A percentile compares a stretch with the other conserved stretches of the same genome.
These are phyloP conservation scores for Reticulascus tulasneorum DNA, from an alignment of 2,329 filamentous ascomycete genomes.

Conservation along the genomic window DNA sequence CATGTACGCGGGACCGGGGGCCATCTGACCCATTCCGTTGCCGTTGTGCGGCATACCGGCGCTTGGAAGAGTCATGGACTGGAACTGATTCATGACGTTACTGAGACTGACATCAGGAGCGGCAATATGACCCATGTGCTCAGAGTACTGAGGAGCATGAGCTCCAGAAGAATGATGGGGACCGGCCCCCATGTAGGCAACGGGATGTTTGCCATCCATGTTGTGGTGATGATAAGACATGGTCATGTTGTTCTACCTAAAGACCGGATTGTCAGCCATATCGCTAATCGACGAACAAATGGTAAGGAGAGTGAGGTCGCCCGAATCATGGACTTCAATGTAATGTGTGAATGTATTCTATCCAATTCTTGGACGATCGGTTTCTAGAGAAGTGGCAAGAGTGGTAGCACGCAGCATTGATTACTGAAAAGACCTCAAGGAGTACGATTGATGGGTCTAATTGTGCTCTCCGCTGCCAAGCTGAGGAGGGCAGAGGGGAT, in stretches of 20 bases:
- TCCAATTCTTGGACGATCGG: too few relatives aligned
- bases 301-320: conserved; percentile 6
- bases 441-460: too few relatives aligned
- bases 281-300: conserved; percentile 3
- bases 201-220: conserved; percentile 32
- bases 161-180: conserved; percentile 2
- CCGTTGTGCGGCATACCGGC: conserved; percentile 25
- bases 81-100: conserved; percentile 11
- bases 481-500: too few relatives aligned
- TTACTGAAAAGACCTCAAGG: too few relatives aligned
- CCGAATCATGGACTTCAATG: too few relatives aligned
- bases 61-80: conserved; percentile 31
- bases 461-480: too few relatives aligned
- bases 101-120: conserved; percentile 1
- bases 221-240: conserved; percentile 31
- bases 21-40: conserved; percentile 19
- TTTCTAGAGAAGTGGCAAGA: too few relatives aligned
- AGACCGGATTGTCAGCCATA: background rate
- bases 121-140: conserved; percentile 11
- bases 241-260: conserved; percentile 15
- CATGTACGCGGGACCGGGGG: conserved; percentile 31
- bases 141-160: conserved; percentile 10
- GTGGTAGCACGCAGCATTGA: too few relatives aligned
- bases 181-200: conserved; percentile 16
- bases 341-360: too few relatives aligned